Base-by-base conservation (phyloP, 129 eudicot genomes). In the Flaveria trinervia region DNA sequence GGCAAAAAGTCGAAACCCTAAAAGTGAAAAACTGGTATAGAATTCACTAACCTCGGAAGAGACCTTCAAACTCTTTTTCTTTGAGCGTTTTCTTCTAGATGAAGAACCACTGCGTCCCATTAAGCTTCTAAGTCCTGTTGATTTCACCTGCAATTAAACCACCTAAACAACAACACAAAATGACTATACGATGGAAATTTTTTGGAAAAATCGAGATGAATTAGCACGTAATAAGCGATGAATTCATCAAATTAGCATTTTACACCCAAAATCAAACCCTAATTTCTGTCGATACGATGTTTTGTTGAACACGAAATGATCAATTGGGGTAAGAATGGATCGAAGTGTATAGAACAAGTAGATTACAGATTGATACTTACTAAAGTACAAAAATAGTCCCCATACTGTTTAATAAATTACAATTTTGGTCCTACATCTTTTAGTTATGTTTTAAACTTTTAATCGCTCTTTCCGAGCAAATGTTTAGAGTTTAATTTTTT, bases 21-120 rank as follows among this genome's bases (percentile, higher is more conserved):
- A 80, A 77, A 65, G 72, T 77, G 30, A 17, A 55, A 55, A 75
- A 87, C 85, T 1, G 44, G 44, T 15, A 28, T 12, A 13, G 28
- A 61, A 62, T 14, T 28, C 9, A 62, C 44, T 5, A 62, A 62
- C 68, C 18, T 28, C 45, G 11, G 44, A 28, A 18, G 20, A 30
- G 5, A 15, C 43, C 68, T 55, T 56, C 28, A 64, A 46, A 76
- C 79, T 87, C 33, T 57, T 57, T 9, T 57, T 57, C 14, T 20
- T 57, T 2, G 65, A 57, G 65, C 10, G 33, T 57, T 57, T 57
- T 57, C 65, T 54, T 70, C 79, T 89, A 45, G 89, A 85, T 23
- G 89, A 89, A 46, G 88, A 83, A 79, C 80, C 71, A 60, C 30
- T 82, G 48, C 82, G 82, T 30, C 85, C 88, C 91, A 86, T 86